Conservation (phyloP, 805 yeast species). For the Ogataea siamensis region DNA sequence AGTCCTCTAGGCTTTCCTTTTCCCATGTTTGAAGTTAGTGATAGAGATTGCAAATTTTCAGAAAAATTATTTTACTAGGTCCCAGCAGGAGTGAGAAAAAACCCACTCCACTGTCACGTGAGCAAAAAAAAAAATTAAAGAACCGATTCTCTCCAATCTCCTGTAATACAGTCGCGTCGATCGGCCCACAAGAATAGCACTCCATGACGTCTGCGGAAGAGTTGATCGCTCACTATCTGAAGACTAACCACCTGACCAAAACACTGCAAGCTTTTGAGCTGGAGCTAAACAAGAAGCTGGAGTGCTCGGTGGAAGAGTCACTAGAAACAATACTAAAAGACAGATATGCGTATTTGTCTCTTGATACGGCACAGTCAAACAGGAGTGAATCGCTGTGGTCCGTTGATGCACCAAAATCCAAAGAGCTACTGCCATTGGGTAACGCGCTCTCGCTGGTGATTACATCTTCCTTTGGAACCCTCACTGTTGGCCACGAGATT, state of each 20-base stretch:
- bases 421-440: slow-evolving; percentile 15
- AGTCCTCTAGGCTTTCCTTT: slow-evolving; percentile 99
- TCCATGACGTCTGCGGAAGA: slow-evolving; percentile 19
- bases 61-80: slow-evolving; percentile 11
- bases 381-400: slow-evolving; percentile 30
- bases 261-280: slow-evolving; percentile 50
- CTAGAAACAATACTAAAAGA: slow-evolving; percentile 37
- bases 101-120: slow-evolving; percentile 12
- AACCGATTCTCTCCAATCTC: too few relatives aligned
- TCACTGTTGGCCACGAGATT: slow-evolving; percentile 9
- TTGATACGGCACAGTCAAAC: slow-evolving; percentile 15
- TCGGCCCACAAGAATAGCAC: slow-evolving; percentile 2
- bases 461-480: slow-evolving; percentile 17
- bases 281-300: slow-evolving; percentile 39
- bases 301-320: slow-evolving; percentile 33
- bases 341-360: slow-evolving; percentile 28
- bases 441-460: slow-evolving; percentile 27
- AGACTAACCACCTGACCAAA: slow-evolving; percentile 42
- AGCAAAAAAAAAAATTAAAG: slow-evolving; percentile 1
- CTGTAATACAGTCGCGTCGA: slow-evolving; percentile 8
- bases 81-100: slow-evolving; percentile 4
- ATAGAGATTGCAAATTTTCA: slow-evolving; percentile 13
- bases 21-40: slow-evolving; percentile 63
- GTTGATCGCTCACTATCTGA: slow-evolving; percentile 60
- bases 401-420: slow-evolving; percentile 19